Evolutionary conservation across 2,329 filamentous ascomycete species (phyloP).

Genomic region (Colletotrichum sp.): DNA sequence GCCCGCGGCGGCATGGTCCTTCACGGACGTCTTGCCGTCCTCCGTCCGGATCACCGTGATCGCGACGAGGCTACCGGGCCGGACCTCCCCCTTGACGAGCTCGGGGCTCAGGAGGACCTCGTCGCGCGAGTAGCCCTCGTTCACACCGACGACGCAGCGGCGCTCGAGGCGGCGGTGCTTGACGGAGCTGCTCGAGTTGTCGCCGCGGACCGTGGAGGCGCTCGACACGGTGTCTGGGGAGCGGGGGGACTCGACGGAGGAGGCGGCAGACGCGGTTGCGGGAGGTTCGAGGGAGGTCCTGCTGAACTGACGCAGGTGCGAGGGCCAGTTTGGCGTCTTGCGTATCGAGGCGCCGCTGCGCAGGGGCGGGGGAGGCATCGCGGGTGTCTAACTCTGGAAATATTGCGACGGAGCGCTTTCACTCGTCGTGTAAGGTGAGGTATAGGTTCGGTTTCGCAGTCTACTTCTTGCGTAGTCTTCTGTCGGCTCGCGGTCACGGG

Average conservation of each 20-base stretch:
- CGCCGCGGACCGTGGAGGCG: conserved; percentile 50
- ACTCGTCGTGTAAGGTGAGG: conserved; percentile 1
- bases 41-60: conserved; percentile 68
- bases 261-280: conserved; percentile 24
- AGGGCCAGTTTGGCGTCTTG: conserved; percentile 53
- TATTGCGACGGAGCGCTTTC: not conserved
- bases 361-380: conserved; percentile 30
- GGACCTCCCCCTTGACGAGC: conserved; percentile 67
- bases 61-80: conserved; percentile 74
- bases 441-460: not conserved
- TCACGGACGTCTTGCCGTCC: conserved; percentile 19
- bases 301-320: conserved; percentile 60
- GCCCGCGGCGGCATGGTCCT: conserved; percentile 11
- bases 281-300: conserved; percentile 50
- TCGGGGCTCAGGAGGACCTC: conserved; percentile 82
- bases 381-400: not conserved
- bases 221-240: conserved; percentile 57
- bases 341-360: conserved; percentile 51
- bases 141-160: conserved; percentile 61
- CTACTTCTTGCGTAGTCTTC: not conserved
- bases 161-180: conserved; percentile 44
- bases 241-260: conserved; percentile 40
- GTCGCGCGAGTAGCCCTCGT: conserved; percentile 78
- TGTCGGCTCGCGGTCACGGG: conserved; percentile 8
- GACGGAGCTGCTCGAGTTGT: conserved; percentile 30